Evolutionary conservation across 768 basidiomycete genomes (phyloP), one percentile per base, ranked within the genome.

Genomic region (Hydnomerulius pinastri): DNA sequence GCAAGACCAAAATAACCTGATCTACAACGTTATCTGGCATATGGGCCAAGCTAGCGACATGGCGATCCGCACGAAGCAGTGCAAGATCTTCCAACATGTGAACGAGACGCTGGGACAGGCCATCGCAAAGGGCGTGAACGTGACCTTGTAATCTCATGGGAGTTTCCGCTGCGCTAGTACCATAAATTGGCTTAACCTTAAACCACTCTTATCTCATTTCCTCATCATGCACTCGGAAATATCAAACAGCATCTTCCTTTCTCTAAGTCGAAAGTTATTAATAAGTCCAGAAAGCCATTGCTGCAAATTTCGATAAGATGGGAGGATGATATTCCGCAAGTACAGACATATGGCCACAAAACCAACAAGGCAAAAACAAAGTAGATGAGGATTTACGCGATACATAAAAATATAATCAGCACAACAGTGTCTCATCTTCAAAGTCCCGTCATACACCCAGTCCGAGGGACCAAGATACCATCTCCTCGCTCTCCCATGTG

Each of bases 1-100:
- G 38, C 58, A 51, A 7, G 72, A 74, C 55, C 60, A 74, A 50
- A 59, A 67, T 27, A 64, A 73, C 57, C 48, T 75, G 29, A 63
- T 76, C 42, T 63, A 44, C 55, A 75, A 75, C 51, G 60, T 71
- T 18, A 59, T 73, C 39, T 71, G 63, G 25, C 73, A 74, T 52
- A 66, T 76, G 41, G 71, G 73, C 7, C 55, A 52, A n/a, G 73
- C 60, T 0, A 63, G 62, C 9, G 61, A 64, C 45, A 45, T 46
- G 45, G 47, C 27, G 17, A 67, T 74, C 21, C 53, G 65, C n/a
- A 57, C 61, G 46, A 67, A 66, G 28, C 67, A 71, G 40, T 67
- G 64, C 21, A 51, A 44, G 55, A 55, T 74, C 20, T 74, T 76
- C 57, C 62, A 62, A n/a, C 67, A 73, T 39, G 70, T 72, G 32